phyloP scores from a whole-genome alignment of 192 early-diverging fungal species.

The Paraglomus brasilianum region DNA sequence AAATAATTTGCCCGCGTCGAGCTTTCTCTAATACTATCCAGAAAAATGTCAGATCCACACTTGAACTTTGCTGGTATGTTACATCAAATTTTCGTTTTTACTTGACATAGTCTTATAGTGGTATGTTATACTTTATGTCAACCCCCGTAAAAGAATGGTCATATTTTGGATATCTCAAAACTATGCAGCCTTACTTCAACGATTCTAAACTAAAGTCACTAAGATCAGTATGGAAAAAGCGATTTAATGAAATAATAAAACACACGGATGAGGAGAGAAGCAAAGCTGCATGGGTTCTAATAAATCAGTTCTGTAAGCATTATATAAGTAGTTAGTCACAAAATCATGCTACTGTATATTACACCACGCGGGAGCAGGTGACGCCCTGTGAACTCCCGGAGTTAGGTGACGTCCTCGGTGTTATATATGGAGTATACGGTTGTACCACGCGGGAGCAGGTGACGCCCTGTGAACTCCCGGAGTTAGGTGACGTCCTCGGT shows the following conservation, averaged over 20 bases:
- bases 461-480: slow-evolving; percentile 24
- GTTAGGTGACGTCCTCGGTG: slow-evolving; percentile 23
- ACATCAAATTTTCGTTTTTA: too few species aligned
- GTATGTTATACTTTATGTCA: background rate
- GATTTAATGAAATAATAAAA: slow-evolving; percentile 10
- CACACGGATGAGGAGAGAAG: slow-evolving; percentile 3
- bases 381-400: slow-evolving; percentile 25
- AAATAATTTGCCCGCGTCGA: too few species aligned
- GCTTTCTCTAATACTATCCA: too few species aligned
- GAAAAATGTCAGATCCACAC: too few species aligned
- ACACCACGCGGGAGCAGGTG: slow-evolving; percentile 29
- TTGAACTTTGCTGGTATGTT: too few species aligned
- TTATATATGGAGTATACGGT: slow-evolving; percentile 20
- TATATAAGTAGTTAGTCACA: background rate
- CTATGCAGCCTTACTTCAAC: slow-evolving; percentile 2
- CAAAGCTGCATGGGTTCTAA: slow-evolving; percentile 5
- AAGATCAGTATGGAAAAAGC: background rate
- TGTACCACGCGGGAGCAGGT: slow-evolving; percentile 30
- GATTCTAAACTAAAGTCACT: background rate
- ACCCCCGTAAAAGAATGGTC: background rate
- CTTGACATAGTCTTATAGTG: too few species aligned
- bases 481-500: slow-evolving; percentile 25
- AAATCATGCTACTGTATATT: slow-evolving; percentile 12
- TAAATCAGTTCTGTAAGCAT: slow-evolving; percentile 11
- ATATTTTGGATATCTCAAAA: slow-evolving; percentile 5